phyloP scores from a whole-genome alignment of 2,329 filamentous ascomycete species.

The Colletotrichum musae region DNA sequence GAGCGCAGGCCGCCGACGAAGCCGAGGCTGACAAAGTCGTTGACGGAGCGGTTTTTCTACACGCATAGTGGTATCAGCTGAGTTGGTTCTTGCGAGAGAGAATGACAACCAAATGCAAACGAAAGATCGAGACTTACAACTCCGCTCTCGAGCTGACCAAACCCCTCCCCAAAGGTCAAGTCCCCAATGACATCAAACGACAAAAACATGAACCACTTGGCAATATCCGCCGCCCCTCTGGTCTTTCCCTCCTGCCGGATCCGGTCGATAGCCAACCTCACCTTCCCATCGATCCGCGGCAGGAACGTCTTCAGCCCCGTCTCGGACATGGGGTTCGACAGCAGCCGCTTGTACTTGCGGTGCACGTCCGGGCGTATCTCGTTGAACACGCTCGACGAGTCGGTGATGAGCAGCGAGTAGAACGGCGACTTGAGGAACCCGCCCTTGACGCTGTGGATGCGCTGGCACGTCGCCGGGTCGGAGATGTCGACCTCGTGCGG shows the following conservation, averaged over 20 bases:
- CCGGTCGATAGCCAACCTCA: constrained; percentile 58
- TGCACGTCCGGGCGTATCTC: constrained; percentile 22
- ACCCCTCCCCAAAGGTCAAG: constrained; percentile 49
- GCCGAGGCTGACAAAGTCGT: constrained; percentile 34
- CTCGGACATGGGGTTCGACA: constrained; percentile 59
- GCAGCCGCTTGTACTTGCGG: constrained; percentile 56
- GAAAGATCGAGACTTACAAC: constrained; percentile 48
- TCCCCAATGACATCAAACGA: constrained; percentile 53
- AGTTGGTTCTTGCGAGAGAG: neutral
- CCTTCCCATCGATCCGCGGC: constrained; percentile 52
- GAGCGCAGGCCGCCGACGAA: constrained; percentile 31
- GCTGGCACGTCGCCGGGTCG: constrained; percentile 43
- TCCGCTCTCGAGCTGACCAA: constrained; percentile 45
- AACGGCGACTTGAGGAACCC: constrained; percentile 31
- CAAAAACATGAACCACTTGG: constrained; percentile 69
- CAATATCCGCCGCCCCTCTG: constrained; percentile 59
- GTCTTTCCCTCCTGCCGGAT: constrained; percentile 60
- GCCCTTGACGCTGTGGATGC: constrained; percentile 47
- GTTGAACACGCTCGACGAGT: constrained; percentile 34
- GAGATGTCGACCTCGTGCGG: constrained; percentile 40
- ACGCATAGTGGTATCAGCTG: neutral
- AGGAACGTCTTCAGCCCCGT: constrained; percentile 55
- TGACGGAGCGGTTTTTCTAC: constrained; percentile 32
- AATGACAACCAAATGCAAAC: neutral
- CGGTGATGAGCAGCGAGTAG: constrained; percentile 35